Conservation (phyloP, 2,329 filamentous ascomycete species). For the Alternaria brassicae region DNA sequence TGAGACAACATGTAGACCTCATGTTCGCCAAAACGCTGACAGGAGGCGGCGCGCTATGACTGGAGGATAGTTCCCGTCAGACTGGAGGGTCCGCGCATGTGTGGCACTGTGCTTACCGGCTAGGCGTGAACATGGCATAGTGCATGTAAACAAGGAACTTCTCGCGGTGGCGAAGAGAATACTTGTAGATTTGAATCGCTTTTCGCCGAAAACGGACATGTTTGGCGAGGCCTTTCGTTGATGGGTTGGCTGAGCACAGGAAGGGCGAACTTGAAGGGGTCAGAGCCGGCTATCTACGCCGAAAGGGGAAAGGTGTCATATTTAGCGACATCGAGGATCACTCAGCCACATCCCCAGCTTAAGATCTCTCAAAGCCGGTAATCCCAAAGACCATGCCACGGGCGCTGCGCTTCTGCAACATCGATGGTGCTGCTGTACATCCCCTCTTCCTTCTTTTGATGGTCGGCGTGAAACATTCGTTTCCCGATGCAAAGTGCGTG, state of each 20-base stretch:
- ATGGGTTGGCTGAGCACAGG: neutral
- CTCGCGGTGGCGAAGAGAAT: neutral
- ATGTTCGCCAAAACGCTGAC: constrained; percentile 15
- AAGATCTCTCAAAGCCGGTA: neutral
- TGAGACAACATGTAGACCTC: constrained; percentile 1
- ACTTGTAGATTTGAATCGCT: neutral
- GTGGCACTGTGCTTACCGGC: constrained; percentile 1
- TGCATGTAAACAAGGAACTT: neutral
- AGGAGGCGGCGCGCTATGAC: constrained; percentile 9
- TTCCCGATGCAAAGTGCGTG: neutral
- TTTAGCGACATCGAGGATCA: neutral
- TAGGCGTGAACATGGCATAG: neutral
- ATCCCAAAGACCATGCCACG: constrained; percentile 2
- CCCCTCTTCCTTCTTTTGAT: neutral
- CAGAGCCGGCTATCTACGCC: neutral
- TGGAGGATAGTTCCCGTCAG: constrained; percentile 8
- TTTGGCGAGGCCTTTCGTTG: neutral
- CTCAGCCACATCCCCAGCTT: constrained; percentile 2
- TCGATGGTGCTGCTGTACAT: neutral
- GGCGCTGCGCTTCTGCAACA: neutral
- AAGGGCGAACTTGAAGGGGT: constrained; percentile 1
- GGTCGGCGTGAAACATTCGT: neutral
- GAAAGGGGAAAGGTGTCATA: neutral
- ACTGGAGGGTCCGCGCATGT: neutral
- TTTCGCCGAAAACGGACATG: neutral